These are phyloP conservation scores for Metschnikowia reukaufii DNA, from an alignment of 805 yeast species.

Conservation along the genomic window DNA sequence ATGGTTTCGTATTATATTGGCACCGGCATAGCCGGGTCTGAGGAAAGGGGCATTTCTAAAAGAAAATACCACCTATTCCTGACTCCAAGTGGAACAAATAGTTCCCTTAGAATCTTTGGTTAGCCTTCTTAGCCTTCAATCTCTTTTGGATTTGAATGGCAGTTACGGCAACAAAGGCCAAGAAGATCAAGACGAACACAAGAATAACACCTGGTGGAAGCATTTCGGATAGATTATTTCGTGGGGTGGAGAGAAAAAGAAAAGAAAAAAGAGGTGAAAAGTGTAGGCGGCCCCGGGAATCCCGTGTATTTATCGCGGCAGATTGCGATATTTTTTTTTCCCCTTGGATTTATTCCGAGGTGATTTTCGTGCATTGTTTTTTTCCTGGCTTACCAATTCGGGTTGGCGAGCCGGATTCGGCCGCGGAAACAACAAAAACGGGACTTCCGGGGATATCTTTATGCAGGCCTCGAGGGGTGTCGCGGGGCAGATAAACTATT, in stretches of 20 bases:
- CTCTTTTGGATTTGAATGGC: slow-evolving; percentile 41
- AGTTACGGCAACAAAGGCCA: slow-evolving; percentile 39
- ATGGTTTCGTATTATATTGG: slow-evolving; percentile 5
- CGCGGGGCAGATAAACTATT: neutral
- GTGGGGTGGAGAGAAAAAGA: slow-evolving; percentile 5
- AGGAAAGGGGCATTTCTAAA: neutral
- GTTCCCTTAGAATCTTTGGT: slow-evolving; percentile 22
- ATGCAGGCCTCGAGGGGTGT: slow-evolving; percentile 1
- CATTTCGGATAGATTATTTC: slow-evolving; percentile 37
- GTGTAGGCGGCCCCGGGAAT: slow-evolving; percentile 3
- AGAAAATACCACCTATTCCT: neutral
- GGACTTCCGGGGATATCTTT: slow-evolving; percentile 9
- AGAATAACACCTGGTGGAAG: slow-evolving; percentile 75
- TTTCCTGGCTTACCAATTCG: slow-evolving; percentile 6
- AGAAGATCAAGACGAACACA: slow-evolving; percentile 59
- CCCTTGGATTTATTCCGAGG: slow-evolving; percentile 7
- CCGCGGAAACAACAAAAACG: slow-evolving; percentile 10
- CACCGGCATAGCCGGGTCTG: neutral
- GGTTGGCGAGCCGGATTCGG: slow-evolving; percentile 11
- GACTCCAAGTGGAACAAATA: neutral
- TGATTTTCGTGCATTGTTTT: slow-evolving; percentile 14
- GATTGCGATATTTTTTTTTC: slow-evolving; percentile 9
- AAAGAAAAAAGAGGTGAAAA: slow-evolving; percentile 1
- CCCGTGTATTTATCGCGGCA: slow-evolving; percentile 9
- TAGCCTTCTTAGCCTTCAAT: slow-evolving; percentile 43